Evolutionary conservation across 1,139 yeast species (phyloP), one percentile per base, ranked within the genome.

Genomic region (Blastobotrys buckinghamii): DNA sequence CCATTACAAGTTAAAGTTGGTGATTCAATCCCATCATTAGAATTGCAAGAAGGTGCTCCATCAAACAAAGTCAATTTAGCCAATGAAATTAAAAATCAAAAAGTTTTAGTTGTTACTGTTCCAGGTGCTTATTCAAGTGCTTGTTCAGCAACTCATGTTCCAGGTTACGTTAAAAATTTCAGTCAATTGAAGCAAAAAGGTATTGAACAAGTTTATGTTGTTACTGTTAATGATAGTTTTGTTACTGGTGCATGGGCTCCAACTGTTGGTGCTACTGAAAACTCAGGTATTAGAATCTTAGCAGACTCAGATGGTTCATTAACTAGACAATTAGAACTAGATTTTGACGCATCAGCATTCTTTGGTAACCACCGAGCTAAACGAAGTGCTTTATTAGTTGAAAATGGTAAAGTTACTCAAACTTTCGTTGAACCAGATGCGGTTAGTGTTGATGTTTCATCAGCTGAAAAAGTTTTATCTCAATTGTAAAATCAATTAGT

Each of bases 41-140:
- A 70, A 22, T 66, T 86, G 50, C 77, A 69, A 53, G 85, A 81
- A 57, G 79, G 78, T 36, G 77, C 87, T 29, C 95, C 95, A 44
- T 84, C 85, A 35, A 79, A 81, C 60, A 66, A 69, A 20, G 74
- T 84, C 55, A 74, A 81, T 61, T 70, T 86, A 50, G 77, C 84
- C 16, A 74, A 77, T 40, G 81, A 78, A 20, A 43, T 29, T 4
- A 7, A 5, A 26, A n/a, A 24, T 54, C 60, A 60, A 40, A 82
- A 80, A 63, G 70, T 79, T 39, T 64, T 88, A 37, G 69, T 88
- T 48, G 76, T 88, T 44, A 95, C 95, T 47, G 87, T 88, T 39
- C 96, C 96, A 41, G 96, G 96, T 19, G 96, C 96, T 0, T 88
- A 83, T 63, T 83, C 95, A 2, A 90, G 95, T 41, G 94, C 88